A percentile compares a stretch with the other conserved stretches of the same genome.
These are phyloP conservation scores for Nitzschia sp. DNA, from an alignment of 108 stramenopile species.

Conservation along the genomic window DNA sequence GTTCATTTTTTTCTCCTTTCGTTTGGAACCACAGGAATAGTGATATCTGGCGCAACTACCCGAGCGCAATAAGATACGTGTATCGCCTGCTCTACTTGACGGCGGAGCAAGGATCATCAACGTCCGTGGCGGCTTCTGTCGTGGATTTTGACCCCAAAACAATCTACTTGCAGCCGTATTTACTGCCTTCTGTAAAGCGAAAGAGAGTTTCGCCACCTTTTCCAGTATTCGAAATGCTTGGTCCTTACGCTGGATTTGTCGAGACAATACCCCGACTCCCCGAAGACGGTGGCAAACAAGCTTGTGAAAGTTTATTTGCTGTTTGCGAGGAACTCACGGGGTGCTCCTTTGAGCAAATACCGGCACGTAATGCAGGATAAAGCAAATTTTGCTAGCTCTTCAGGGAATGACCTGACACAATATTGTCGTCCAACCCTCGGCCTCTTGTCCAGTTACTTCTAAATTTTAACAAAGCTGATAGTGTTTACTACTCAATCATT, in stretches of 20 bases:
- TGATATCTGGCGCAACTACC: constrained; percentile 61
- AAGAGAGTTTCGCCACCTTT: constrained; percentile 13
- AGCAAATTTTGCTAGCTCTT: too few species aligned
- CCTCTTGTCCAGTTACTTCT: too few species aligned
- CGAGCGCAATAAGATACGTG: constrained; percentile 24
- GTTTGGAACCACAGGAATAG: constrained; percentile 29
- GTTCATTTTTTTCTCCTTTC: background rate
- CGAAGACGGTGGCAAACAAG: constrained; percentile 16
- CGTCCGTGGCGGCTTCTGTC: constrained; percentile 49
- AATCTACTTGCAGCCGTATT: constrained; percentile 62
- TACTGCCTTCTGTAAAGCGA: constrained; percentile 18
- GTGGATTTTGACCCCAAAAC: background rate
- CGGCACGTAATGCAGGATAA: too few species aligned
- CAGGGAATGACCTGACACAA: too few species aligned
- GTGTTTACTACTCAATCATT: too few species aligned
- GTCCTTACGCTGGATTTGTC: constrained; percentile 48
- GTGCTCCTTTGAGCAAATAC: background rate
- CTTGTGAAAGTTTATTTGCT: constrained; percentile 39
- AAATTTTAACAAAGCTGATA: too few species aligned
- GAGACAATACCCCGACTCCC: constrained; percentile 50
- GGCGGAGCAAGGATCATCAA: constrained; percentile 34
- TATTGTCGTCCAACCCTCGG: too few species aligned
- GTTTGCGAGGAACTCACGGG: constrained; percentile 34
- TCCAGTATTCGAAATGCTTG: constrained; percentile 61
- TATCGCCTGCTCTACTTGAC: constrained; percentile 47